Evolutionary conservation across 306 rosid genomes (phyloP).

Genomic region (Rosa chinensis): DNA sequence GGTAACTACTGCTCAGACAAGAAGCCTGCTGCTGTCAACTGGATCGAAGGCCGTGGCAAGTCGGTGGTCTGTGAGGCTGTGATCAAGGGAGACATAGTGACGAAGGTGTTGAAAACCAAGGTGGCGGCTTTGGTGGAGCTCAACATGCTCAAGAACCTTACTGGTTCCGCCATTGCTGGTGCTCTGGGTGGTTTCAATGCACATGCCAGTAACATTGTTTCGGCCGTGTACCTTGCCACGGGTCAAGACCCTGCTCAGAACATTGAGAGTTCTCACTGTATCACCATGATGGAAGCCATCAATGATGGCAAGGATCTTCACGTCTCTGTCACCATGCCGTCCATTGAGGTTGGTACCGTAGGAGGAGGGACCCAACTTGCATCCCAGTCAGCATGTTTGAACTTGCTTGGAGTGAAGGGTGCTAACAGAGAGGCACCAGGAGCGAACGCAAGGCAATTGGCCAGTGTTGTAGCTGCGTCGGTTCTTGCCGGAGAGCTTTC

Average conservation of each 20-base stretch:
- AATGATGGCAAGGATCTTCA: slow-evolving; percentile 83
- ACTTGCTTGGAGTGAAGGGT: slow-evolving; percentile 86
- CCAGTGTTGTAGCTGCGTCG: slow-evolving; percentile 75
- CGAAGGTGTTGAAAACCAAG: slow-evolving; percentile 73
- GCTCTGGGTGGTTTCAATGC: slow-evolving; percentile 97
- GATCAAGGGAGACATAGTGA: slow-evolving; percentile 74
- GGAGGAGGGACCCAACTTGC: slow-evolving; percentile 99
- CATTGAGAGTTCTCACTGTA: slow-evolving; percentile 88
- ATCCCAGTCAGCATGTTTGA: slow-evolving; percentile 89
- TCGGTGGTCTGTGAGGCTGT: slow-evolving; percentile 84
- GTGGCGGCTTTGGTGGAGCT: slow-evolving; percentile 79
- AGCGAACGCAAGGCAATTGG: slow-evolving; percentile 65
- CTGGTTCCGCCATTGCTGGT: slow-evolving; percentile 91
- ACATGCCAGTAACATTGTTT: slow-evolving; percentile 85
- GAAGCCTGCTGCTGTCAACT: slow-evolving; percentile 88
- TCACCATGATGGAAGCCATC: slow-evolving; percentile 90
- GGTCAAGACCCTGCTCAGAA: slow-evolving; percentile 98
- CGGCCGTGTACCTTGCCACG: slow-evolving; percentile 82
- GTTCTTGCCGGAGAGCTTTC: slow-evolving; percentile 95
- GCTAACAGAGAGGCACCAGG: slow-evolving; percentile 80
- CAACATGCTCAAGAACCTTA: slow-evolving; percentile 88
- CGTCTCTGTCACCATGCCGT: slow-evolving; percentile 91
- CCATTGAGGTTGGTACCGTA: slow-evolving; percentile 91
- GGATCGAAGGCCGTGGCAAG: slow-evolving; percentile 94
- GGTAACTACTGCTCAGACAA: slow-evolving; percentile 92